Evolutionary conservation across 345 rosid genomes (phyloP).

Genomic region (Citrus reticulata): DNA sequence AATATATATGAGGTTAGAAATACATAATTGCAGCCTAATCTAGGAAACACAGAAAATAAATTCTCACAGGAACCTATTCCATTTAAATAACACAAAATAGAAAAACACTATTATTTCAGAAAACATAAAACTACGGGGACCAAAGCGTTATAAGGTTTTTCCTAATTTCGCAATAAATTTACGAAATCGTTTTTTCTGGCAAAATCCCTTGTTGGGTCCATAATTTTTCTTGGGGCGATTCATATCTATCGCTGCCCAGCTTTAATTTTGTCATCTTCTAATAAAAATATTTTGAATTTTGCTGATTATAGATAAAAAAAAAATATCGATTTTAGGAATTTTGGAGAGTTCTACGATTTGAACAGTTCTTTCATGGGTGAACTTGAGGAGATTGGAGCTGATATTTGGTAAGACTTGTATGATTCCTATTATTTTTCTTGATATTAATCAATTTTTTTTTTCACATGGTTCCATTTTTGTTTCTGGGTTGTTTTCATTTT

Average conservation of each 20-base stretch:
- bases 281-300: background rate
- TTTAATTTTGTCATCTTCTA: background rate
- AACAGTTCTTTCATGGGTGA: slow-evolving; percentile 32
- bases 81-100: background rate
- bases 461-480: background rate
- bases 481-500: background rate
- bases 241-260: background rate
- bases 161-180: background rate
- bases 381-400: slow-evolving; percentile 48
- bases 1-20: no score
- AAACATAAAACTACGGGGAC: background rate
- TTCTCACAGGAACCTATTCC: no score
- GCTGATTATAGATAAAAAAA: background rate
- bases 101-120: background rate
- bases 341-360: background rate
- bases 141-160: background rate
- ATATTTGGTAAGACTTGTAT: slow-evolving; percentile 32
- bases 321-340: slow-evolving; percentile 5
- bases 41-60: no score
- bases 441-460: background rate
- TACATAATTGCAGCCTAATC: no score
- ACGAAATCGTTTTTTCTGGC: background rate
- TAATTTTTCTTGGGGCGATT: background rate
- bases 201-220: background rate
- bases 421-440: background rate